These are phyloP conservation scores for Hansenula sp. DNA, from an alignment of 1,139 yeast species.

Conservation along the genomic window DNA sequence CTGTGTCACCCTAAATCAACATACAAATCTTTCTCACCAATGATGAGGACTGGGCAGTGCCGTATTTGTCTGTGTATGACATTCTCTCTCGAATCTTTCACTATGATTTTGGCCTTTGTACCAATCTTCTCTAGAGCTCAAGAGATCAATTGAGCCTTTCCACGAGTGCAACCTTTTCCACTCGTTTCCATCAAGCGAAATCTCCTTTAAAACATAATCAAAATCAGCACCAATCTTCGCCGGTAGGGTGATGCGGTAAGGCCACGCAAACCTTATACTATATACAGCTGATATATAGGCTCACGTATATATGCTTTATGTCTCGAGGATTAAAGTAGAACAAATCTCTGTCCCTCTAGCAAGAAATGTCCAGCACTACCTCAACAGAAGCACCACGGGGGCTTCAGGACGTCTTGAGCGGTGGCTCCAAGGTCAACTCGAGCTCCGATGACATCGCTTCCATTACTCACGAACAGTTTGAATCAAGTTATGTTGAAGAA, in stretches of 20 bases:
- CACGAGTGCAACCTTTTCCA: not conserved
- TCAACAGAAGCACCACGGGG: not conserved
- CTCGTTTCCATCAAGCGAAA: not conserved
- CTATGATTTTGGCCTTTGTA: no score
- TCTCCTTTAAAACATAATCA: conserved; percentile 1
- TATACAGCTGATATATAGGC: no score
- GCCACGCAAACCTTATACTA: no score
- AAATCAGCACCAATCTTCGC: not conserved
- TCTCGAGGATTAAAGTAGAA: no score
- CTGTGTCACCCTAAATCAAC: conserved; percentile 3
- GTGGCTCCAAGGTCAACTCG: not conserved
- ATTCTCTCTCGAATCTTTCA: not conserved
- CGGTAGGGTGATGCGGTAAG: not conserved
- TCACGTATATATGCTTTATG: no score
- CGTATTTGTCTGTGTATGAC: conserved; percentile 10
- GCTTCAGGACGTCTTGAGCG: not conserved
- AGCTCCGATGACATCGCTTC: conserved; percentile 1
- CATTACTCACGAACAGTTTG: conserved; percentile 3
- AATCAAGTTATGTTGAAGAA: conserved; percentile 13
- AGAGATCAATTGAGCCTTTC: no score
- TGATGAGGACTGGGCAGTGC: conserved; percentile 17
- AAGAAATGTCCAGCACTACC: no score
- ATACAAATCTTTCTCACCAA: conserved; percentile 23
- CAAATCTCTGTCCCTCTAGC: no score
- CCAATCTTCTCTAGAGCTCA: no score